These are phyloP conservation scores for Linanthus parryae DNA, from an alignment of 148 eudicot species.

Conservation along the genomic window DNA sequence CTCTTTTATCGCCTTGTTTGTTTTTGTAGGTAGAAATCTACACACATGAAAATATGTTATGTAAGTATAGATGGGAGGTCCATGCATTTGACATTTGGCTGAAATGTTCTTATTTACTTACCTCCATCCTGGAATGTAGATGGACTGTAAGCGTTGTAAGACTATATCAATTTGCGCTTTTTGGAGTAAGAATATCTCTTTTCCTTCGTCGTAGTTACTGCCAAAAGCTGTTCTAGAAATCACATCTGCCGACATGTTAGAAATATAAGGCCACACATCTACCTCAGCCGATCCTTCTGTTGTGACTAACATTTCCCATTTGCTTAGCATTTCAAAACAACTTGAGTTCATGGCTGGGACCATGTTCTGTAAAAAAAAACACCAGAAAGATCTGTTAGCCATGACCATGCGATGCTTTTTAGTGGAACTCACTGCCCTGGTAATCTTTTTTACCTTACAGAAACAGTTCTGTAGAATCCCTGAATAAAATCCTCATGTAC, in stretches of 20 bases:
- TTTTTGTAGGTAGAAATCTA: slow-evolving; percentile 34
- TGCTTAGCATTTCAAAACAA: slow-evolving; percentile 7
- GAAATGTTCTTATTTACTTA: no score
- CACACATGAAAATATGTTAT: neutral
- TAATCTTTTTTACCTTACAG: no score
- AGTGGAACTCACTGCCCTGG: no score
- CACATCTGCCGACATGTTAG: neutral
- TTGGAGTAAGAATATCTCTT: slow-evolving; percentile 4
- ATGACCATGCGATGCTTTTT: no score
- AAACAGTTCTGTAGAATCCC: no score
- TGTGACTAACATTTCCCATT: neutral
- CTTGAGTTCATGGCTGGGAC: slow-evolving; percentile 6
- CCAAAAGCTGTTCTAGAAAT: slow-evolving; percentile 12
- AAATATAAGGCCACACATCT: neutral
- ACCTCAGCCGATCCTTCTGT: neutral
- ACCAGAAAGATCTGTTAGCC: no score
- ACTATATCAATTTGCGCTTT: neutral
- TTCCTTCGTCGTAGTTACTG: slow-evolving; percentile 9
- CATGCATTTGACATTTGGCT: no score
- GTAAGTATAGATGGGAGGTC: no score
- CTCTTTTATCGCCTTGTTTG: slow-evolving; percentile 22
- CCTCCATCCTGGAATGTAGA: slow-evolving; percentile 10
- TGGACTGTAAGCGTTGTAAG: neutral
- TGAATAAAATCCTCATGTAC: no score
- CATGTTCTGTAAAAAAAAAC: neutral